These are phyloP conservation scores for Asclepias syriaca DNA, from an alignment of 257 asterid genomes.

Conservation along the genomic window DNA sequence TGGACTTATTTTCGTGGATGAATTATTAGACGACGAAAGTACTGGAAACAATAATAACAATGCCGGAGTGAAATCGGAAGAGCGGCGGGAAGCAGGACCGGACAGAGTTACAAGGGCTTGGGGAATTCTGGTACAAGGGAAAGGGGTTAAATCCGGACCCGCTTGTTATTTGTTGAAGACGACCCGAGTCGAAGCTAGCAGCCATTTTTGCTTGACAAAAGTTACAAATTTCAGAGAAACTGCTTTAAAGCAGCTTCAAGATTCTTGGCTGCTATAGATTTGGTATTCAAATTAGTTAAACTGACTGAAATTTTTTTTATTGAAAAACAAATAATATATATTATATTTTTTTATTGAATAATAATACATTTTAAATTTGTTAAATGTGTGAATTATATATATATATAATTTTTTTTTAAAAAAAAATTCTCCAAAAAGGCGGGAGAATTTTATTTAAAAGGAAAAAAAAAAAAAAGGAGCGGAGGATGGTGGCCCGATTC, in stretches of 20 bases:
- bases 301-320: no score
- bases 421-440: background rate
- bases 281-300: no score
- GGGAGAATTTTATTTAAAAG: background rate
- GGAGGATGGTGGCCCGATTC: background rate
- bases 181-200: constrained; percentile 59
- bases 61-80: background rate
- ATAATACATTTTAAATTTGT: no score
- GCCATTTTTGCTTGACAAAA: constrained; percentile 64
- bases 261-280: constrained; percentile 1
- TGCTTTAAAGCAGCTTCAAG: constrained; percentile 48
- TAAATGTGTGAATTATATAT: no score
- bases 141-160: constrained; percentile 49
- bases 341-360: no score
- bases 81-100: background rate
- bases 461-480: background rate
- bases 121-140: constrained; percentile 72
- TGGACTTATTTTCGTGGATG: constrained; percentile 66
- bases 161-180: constrained; percentile 72
- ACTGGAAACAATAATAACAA: background rate
- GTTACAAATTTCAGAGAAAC: constrained; percentile 47
- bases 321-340: no score
- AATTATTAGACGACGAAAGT: constrained; percentile 14
- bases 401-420: no score
- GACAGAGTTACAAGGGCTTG: constrained; percentile 48